phyloP scores from a whole-genome alignment of 306 rosid species.

The peach (Prunus persica) region DNA sequence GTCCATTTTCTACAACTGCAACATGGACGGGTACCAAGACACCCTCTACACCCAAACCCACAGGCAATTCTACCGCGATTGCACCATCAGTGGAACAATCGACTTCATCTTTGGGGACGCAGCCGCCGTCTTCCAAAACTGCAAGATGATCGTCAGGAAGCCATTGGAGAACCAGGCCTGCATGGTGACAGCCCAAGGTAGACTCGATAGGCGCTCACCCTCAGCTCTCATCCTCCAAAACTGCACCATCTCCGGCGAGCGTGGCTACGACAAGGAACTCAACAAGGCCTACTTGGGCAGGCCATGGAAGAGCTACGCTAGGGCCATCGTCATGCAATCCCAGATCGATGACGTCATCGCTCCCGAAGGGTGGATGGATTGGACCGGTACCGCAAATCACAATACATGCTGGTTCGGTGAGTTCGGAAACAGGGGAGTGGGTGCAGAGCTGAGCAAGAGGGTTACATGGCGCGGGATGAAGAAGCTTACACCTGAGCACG shows the following conservation, averaged over 20 bases:
- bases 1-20: slow-evolving; percentile 48
- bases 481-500: slow-evolving; percentile 8
- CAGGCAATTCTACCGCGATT: slow-evolving; percentile 56
- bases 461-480: slow-evolving; percentile 57
- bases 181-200: slow-evolving; percentile 66
- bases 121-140: slow-evolving; percentile 47
- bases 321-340: slow-evolving; percentile 56
- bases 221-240: slow-evolving; percentile 45
- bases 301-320: slow-evolving; percentile 61
- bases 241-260: slow-evolving; percentile 49
- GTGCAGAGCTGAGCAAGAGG: slow-evolving; percentile 26
- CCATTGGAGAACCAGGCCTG: slow-evolving; percentile 39
- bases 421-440: slow-evolving; percentile 49
- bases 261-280: background rate
- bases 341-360: slow-evolving; percentile 38
- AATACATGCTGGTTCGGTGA: slow-evolving; percentile 47
- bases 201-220: slow-evolving; percentile 22
- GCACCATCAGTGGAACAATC: slow-evolving; percentile 48
- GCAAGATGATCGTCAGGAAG: slow-evolving; percentile 44
- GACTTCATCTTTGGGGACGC: slow-evolving; percentile 55
- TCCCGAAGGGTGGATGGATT: slow-evolving; percentile 55
- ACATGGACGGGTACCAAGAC: slow-evolving; percentile 53
- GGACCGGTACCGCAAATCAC: slow-evolving; percentile 28
- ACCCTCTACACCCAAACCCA: slow-evolving; percentile 51
- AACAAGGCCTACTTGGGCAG: slow-evolving; percentile 53